phyloP scores from a whole-genome alignment of 2,329 filamentous ascomycete genomes.

The Cytospora leucostoma region DNA sequence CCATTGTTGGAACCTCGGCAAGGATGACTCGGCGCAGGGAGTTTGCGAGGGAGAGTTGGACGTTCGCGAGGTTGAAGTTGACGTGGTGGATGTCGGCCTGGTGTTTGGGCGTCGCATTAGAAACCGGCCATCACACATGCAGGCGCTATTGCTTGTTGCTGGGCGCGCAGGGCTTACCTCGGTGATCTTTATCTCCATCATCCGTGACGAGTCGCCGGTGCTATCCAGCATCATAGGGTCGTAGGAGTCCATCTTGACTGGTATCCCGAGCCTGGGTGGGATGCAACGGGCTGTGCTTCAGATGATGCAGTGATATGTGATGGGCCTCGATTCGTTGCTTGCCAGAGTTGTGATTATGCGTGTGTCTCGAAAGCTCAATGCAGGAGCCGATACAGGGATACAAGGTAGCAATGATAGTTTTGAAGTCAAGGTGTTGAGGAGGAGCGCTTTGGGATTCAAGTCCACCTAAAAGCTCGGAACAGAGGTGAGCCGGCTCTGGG shows the following conservation, averaged over 20 bases:
- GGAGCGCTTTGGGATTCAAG: not conserved
- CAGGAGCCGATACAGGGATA: not conserved
- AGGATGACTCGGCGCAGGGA: constrained; percentile 87
- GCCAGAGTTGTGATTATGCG: not conserved
- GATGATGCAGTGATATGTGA: not conserved
- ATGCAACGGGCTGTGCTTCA: not conserved
- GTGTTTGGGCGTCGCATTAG: constrained; percentile 29
- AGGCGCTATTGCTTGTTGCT: not conserved
- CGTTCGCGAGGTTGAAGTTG: constrained; percentile 87
- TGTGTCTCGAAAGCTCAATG: not conserved
- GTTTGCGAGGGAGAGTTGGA: constrained; percentile 91
- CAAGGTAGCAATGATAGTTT: not conserved
- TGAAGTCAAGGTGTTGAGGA: not conserved
- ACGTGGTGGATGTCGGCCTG: constrained; percentile 80
- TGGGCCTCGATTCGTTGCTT: not conserved
- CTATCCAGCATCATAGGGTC: constrained; percentile 60
- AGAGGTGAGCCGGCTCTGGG: not conserved
- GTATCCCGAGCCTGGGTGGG: not conserved
- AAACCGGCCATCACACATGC: constrained; percentile 5
- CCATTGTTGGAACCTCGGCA: constrained; percentile 90
- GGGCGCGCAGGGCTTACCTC: constrained; percentile 46
- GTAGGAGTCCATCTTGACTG: constrained; percentile 52
- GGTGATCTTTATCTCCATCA: constrained; percentile 55
- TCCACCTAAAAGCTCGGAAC: not conserved
- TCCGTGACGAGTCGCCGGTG: constrained; percentile 43